Base-by-base conservation (phyloP, 768 basidiomycete species). In the Agrocybe chaxingu region DNA sequence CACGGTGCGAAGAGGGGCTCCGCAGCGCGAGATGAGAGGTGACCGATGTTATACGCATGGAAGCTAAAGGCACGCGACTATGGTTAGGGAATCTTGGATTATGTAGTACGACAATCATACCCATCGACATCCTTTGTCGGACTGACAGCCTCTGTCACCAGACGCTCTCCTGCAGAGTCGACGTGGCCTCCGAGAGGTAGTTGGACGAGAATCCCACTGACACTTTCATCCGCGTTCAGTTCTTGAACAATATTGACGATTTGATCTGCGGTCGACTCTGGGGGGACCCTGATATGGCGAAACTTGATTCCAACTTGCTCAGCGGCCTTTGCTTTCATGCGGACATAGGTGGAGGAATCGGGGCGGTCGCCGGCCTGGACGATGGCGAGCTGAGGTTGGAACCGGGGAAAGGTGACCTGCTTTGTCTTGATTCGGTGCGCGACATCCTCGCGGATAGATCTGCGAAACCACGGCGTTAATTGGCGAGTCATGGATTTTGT, bases 71-170 rank as follows among this genome's bases (percentile, higher is more conserved):
- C 18, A 48, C n/a, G 34, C 31, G 50, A 24, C 42, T 43, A 47
- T 35, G 31, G 34, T 24, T 24, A 24, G 34, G n/a, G 31, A 41
- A 11, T n/a, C 30, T 16, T 12, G 31, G 31, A n/a, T 34, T 36
- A n/a, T 37, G 32, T 24, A 13, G 16, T 41, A 13, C 35, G 45
- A 37, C 41, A 36, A 42, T 68, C 78, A 49, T 40, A 94, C 92
- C 94, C 97, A 68, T 99, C 97, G 53, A 99, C 88, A 59, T 99
- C 97, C 72, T 99, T 99, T 66, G 87, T 81, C 12, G 93, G 92
- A 52, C 84, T 89, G 52, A 99, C 84, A 8, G 92, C 87, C 68
- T 98, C 96, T n/a, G 94, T 98, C 46, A 99, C 89, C 19, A 78
- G 77, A 47, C 93, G 86, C 66, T 97, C 95, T 18, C 84, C 92